These are phyloP conservation scores for Trebouxia sp. DNA, from an alignment of 139 green algal species.

Conservation along the genomic window DNA sequence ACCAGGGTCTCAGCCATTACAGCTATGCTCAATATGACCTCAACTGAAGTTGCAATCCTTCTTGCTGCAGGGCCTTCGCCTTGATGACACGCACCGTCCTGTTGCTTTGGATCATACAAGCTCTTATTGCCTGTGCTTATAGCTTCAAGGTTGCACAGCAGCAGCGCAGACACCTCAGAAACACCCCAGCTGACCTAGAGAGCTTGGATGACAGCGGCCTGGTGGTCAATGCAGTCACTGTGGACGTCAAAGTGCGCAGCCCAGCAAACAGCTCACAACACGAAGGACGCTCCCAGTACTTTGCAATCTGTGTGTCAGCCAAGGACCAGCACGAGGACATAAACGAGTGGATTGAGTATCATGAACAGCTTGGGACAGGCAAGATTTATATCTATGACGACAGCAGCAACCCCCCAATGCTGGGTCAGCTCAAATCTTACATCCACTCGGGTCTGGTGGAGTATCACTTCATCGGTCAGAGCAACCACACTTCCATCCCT, in stretches of 20 bases:
- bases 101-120: too few relatives aligned
- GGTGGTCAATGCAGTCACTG: background rate
- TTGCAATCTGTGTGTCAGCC: conserved; percentile 35
- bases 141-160: too few relatives aligned
- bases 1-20: too few relatives aligned
- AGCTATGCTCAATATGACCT: too few relatives aligned
- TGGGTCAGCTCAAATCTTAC: background rate
- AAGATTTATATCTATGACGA: conserved; percentile 40
- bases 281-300: conserved; percentile 14
- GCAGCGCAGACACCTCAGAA: conserved; percentile 5
- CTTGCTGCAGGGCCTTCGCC: too few relatives aligned
- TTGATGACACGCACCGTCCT: too few relatives aligned
- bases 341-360: conserved; percentile 35
- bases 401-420: conserved; percentile 25
- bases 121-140: too few relatives aligned
- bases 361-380: conserved; percentile 17
- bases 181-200: background rate
- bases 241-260: background rate
- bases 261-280: background rate
- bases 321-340: conserved; percentile 39
- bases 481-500: background rate
- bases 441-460: conserved; percentile 28
- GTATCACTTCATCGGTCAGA: conserved; percentile 12
- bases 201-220: background rate
- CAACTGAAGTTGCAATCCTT: too few relatives aligned